These are phyloP conservation scores for Millerozyma miso DNA, from an alignment of 805 yeast genomes.

Conservation along the genomic window DNA sequence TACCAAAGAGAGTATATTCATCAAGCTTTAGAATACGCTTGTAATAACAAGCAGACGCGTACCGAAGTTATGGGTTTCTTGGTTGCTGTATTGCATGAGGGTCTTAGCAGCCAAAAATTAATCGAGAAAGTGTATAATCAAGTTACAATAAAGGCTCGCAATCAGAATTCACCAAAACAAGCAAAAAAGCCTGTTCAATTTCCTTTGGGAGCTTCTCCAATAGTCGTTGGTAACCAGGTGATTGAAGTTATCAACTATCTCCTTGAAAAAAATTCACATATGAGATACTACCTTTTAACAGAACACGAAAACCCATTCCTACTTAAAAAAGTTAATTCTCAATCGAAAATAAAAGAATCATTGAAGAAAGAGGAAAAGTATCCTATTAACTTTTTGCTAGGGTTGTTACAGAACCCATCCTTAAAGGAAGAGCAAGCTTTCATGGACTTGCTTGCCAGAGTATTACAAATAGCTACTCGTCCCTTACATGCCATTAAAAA, in stretches of 20 bases:
- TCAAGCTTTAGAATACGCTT: slow-evolving; percentile 60
- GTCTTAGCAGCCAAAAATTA: slow-evolving; percentile 55
- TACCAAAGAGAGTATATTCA: slow-evolving; percentile 59
- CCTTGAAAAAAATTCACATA: slow-evolving; percentile 60
- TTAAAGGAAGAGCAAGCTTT: slow-evolving; percentile 69
- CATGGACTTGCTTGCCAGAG: slow-evolving; percentile 71
- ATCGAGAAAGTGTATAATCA: slow-evolving; percentile 60
- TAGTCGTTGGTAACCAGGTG: slow-evolving; percentile 70
- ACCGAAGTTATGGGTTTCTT: slow-evolving; percentile 67
- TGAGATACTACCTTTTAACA: slow-evolving; percentile 70
- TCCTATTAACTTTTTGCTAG: slow-evolving; percentile 69
- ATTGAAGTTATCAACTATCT: slow-evolving; percentile 71
- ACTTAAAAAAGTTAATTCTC: slow-evolving; percentile 27
- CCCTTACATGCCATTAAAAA: slow-evolving; percentile 58
- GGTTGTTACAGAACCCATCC: slow-evolving; percentile 56
- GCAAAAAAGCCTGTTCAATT: slow-evolving; percentile 20
- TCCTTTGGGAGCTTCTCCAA: slow-evolving; percentile 64
- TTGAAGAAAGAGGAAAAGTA: slow-evolving; percentile 45
- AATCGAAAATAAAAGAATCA: slow-evolving; percentile 29
- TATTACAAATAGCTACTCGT: slow-evolving; percentile 72
- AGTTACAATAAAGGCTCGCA: slow-evolving; percentile 46
- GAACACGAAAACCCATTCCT: slow-evolving; percentile 59
- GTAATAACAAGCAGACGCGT: slow-evolving; percentile 75
- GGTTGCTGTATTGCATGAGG: slow-evolving; percentile 70
- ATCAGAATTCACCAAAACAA: slow-evolving; percentile 4